Conservation (phyloP, 2,329 filamentous ascomycete genomes). For the Epichloe sibirici region DNA sequence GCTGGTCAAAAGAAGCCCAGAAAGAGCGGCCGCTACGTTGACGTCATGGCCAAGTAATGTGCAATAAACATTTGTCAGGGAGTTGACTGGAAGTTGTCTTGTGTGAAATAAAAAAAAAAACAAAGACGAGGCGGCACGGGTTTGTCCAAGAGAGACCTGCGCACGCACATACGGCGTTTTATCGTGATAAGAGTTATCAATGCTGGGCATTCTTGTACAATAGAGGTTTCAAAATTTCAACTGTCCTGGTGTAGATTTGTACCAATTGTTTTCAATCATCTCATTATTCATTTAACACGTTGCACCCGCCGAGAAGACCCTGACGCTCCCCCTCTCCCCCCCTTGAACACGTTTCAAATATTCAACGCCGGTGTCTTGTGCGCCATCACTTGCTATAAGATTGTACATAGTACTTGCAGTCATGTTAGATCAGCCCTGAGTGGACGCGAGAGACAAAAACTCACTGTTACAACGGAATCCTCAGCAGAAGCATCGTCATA, state of each 20-base stretch:
- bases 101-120: neutral
- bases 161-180: slow-evolving; percentile 2
- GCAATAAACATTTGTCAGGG: too few species aligned
- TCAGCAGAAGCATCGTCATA: slow-evolving; percentile 54
- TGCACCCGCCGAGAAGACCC: neutral
- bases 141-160: neutral
- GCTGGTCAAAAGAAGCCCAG: slow-evolving; percentile 54
- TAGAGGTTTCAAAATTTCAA: neutral
- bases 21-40: slow-evolving; percentile 82
- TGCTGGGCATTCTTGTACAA: slow-evolving; percentile 5
- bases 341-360: neutral
- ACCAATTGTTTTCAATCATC: neutral
- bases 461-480: slow-evolving; percentile 65
- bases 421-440: slow-evolving; percentile 11
- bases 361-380: neutral
- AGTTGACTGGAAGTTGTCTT: too few species aligned
- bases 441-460: slow-evolving; percentile 13
- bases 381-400: slow-evolving; percentile 23
- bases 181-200: neutral
- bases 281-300: neutral
- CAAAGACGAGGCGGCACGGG: neutral
- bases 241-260: neutral
- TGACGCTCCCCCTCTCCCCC: neutral
- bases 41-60: slow-evolving; percentile 72
- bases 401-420: slow-evolving; percentile 29